Evolutionary conservation across 2,329 filamentous ascomycete species (phyloP), one percentile per base, ranked within the genome.

Genomic region (Incumbomyces delicatus): DNA sequence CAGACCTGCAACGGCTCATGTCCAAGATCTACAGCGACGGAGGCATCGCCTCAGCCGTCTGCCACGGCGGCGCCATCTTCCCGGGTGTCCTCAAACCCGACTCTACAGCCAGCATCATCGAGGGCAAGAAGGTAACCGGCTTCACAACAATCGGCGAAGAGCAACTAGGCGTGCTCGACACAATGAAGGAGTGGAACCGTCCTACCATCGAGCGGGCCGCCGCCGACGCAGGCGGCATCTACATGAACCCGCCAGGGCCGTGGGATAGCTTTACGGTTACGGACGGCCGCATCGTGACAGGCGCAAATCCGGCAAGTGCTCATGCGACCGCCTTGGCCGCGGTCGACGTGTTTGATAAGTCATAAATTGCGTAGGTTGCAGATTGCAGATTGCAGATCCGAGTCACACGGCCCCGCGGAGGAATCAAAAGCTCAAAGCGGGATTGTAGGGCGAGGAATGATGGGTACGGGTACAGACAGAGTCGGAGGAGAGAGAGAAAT

Each of bases 41-140:
- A 3, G 59, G 60, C 16, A 58, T 68, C 32, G 48, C 67, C 14
- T 58, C 60, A 7, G 58, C 63, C 8, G 64, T 67, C 49, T 61
- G 65, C 52, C 65, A 68, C 48, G 64, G 65, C 20, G 55, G 55
- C 8, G 63, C 65, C 6, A 67, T 67, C 47, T 66, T 67, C 54
- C 55, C 64, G 2, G 59, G 58, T 4, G 57, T 67, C 22, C 52
- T 61, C 22, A 60, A 66, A 30, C 46, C 53, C 3, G 36, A 46
- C 11, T 64, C 61, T 13, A 56, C 22, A 10, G 58, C 63, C 43
- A 59, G 63, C 2, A 59, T 67, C 36, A 61, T 67, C 34, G 34
- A 45, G 0, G 61, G 61, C 31, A 63, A 61, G 50, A 62, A 54
- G 30, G 58, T 68, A 5, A 67, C 64, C 1, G 66, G 66, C 30